Evolutionary conservation across 208 protist genomes (phyloP).

Genomic region (Angomonas desouzai): DNA sequence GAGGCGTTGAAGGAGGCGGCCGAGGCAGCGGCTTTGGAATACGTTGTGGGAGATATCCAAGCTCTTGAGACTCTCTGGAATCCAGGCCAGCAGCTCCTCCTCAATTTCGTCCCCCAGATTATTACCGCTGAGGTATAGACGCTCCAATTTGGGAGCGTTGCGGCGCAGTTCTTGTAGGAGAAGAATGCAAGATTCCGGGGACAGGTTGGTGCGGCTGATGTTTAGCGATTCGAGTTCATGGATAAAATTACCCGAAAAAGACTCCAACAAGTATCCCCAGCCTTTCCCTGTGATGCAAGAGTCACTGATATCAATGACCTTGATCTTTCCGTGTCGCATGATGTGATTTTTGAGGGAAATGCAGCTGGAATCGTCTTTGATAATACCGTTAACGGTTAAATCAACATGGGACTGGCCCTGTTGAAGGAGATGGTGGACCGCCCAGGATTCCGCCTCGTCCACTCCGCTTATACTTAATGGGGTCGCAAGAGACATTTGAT

Average conservation of each 20-base stretch:
- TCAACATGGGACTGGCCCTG: slow-evolving; percentile 29
- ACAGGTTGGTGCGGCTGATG: slow-evolving; percentile 17
- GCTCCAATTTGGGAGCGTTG: slow-evolving; percentile 22
- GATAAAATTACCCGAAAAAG: slow-evolving; percentile 6
- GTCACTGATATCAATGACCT: slow-evolving; percentile 18
- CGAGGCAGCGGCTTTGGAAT: slow-evolving; percentile 14
- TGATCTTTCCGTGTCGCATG: slow-evolving; percentile 19
- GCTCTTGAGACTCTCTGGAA: slow-evolving; percentile 17
- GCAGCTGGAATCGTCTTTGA: slow-evolving; percentile 24
- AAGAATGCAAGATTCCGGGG: slow-evolving; percentile 11
- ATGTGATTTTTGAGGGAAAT: slow-evolving; percentile 28
- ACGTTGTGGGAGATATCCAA: slow-evolving; percentile 28
- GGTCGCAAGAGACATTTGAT: neutral
- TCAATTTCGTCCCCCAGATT: slow-evolving; percentile 31
- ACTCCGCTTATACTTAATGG: slow-evolving; percentile 7
- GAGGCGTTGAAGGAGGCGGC: slow-evolving; percentile 13
- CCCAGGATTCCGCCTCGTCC: neutral
- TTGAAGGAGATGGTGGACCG: slow-evolving; percentile 18
- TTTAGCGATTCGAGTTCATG: slow-evolving; percentile 19
- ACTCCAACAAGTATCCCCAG: slow-evolving; percentile 12
- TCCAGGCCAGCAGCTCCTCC: slow-evolving; percentile 18
- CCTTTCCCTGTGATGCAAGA: slow-evolving; percentile 8
- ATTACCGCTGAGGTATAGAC: slow-evolving; percentile 55
- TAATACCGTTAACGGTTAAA: slow-evolving; percentile 20
- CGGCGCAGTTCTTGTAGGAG: slow-evolving; percentile 13